A percentile compares a stretch with the other conserved stretches of the same genome.
These are phyloP conservation scores for Ophiocordyceps camponoti-floridani DNA, from an alignment of 2,329 filamentous ascomycete genomes.

Conservation along the genomic window DNA sequence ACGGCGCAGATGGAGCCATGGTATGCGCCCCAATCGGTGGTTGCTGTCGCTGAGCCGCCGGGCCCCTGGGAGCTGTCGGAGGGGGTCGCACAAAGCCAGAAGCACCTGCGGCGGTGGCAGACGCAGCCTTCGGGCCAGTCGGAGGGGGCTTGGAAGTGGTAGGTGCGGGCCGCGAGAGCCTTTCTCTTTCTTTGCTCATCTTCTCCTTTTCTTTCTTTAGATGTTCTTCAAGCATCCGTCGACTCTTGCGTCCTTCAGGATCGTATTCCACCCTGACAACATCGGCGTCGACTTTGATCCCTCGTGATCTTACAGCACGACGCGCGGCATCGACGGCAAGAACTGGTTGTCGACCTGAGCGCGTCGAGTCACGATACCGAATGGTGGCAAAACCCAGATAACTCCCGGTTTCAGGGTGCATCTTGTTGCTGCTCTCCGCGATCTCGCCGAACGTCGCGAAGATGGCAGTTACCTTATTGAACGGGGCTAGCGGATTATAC, in stretches of 20 bases:
- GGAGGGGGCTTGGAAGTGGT: constrained; percentile 15
- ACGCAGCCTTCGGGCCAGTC: constrained; percentile 18
- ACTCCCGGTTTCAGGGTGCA: constrained; percentile 84
- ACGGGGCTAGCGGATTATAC: constrained; percentile 79
- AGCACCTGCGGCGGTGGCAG: constrained; percentile 6
- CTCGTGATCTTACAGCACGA: constrained; percentile 57
- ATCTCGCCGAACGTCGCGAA: constrained; percentile 78
- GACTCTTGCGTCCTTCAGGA: constrained; percentile 69
- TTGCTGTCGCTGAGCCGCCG: constrained; percentile 33
- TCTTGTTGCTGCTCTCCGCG: constrained; percentile 79
- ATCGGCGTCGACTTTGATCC: constrained; percentile 61
- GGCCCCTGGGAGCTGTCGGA: constrained; percentile 74
- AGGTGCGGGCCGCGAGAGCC: constrained; percentile 10
- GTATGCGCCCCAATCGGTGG: constrained; percentile 11
- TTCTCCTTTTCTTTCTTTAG: constrained; percentile 52
- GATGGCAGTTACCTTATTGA: constrained; percentile 56
- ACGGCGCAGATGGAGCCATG: constrained; percentile 8
- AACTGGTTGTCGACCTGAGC: constrained; percentile 22
- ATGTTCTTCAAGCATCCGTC: constrained; percentile 56
- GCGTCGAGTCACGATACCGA: constrained; percentile 60
- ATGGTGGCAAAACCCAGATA: constrained; percentile 89
- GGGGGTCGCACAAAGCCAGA: constrained; percentile 33
- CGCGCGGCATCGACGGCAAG: constrained; percentile 68
- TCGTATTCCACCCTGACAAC: constrained; percentile 74
- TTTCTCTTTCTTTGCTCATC: constrained; percentile 20